phyloP scores from a whole-genome alignment of 257 asterid genomes.

The Galeopsis tetrahit region DNA sequence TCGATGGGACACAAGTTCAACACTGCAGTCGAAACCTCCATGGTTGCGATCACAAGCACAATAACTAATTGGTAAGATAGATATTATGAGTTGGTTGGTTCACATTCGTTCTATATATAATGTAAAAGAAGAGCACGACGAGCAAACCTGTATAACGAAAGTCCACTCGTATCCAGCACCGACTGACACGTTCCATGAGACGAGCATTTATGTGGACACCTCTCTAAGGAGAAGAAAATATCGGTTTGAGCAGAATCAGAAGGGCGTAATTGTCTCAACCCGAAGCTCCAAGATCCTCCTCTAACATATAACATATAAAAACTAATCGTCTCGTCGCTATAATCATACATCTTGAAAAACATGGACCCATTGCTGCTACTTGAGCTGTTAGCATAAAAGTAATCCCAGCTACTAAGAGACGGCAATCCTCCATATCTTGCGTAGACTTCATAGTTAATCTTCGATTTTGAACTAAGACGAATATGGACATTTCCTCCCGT shows the following conservation, averaged over 20 bases:
- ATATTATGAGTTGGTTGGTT: not conserved
- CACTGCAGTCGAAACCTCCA: slow-evolving; percentile 95
- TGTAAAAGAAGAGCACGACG: slow-evolving; percentile 7
- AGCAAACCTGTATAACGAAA: slow-evolving; percentile 72
- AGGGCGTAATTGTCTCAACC: slow-evolving; percentile 63
- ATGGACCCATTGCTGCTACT: slow-evolving; percentile 83
- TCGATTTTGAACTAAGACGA: slow-evolving; percentile 54
- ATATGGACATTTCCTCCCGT: slow-evolving; percentile 81
- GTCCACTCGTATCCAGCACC: slow-evolving; percentile 72
- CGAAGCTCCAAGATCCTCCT: slow-evolving; percentile 90
- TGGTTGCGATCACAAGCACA: slow-evolving; percentile 85
- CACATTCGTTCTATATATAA: slow-evolving; percentile 8
- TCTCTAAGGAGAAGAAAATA: slow-evolving; percentile 75
- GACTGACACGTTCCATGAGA: slow-evolving; percentile 79
- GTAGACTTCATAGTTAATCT: slow-evolving; percentile 67
- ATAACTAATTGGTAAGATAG: slow-evolving; percentile 60
- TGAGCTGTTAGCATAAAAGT: slow-evolving; percentile 72
- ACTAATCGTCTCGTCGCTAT: slow-evolving; percentile 58
- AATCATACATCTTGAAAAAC: slow-evolving; percentile 83
- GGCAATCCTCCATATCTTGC: slow-evolving; percentile 90
- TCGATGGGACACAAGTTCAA: slow-evolving; percentile 79
- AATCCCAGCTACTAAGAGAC: slow-evolving; percentile 75
- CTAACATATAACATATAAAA: slow-evolving; percentile 71
- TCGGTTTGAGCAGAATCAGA: slow-evolving; percentile 47
- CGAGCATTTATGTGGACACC: slow-evolving; percentile 88